Evolutionary conservation across 306 rosid species (phyloP).

Genomic region (Mucuna pruriens): DNA sequence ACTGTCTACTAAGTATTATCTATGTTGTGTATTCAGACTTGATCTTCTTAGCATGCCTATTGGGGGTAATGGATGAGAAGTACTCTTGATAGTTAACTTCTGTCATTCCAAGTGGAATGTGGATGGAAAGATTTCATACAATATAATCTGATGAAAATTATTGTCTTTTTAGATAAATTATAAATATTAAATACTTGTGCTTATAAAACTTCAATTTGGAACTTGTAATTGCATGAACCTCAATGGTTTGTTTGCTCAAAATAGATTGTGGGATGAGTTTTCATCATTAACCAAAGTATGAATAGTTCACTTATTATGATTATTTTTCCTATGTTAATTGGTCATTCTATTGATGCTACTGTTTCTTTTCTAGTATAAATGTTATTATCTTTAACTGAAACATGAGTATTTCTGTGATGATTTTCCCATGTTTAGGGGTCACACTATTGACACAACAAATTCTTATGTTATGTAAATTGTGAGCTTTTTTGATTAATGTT

Average conservation of each 20-base stretch:
- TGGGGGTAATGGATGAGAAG: constrained; percentile 4
- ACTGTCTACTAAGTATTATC: background rate
- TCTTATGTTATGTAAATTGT: constrained; percentile 12
- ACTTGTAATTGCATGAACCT: constrained; percentile 20
- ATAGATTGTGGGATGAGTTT: constrained; percentile 19
- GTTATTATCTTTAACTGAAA: constrained; percentile 6
- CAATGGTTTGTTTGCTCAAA: constrained; percentile 23
- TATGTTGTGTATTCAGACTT: background rate
- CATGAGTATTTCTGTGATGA: background rate
- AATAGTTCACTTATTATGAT: background rate
- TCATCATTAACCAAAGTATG: constrained; percentile 10
- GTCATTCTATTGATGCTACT: constrained; percentile 19
- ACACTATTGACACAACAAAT: background rate
- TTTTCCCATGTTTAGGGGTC: constrained; percentile 7
- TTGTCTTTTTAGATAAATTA: constrained; percentile 7
- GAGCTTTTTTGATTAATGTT: constrained; percentile 21
- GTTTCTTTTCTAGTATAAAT: constrained; percentile 20
- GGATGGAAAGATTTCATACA: constrained; percentile 15
- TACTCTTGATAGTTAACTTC: background rate
- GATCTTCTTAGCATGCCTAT: background rate
- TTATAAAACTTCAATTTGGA: background rate
- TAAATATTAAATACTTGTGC: background rate
- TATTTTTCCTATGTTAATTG: constrained; percentile 2
- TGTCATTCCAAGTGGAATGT: constrained; percentile 14
- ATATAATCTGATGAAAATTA: background rate